These are phyloP conservation scores for Actinomortierella wolfii DNA, from an alignment of 371 early-diverging fungal genomes.

Conservation along the genomic window DNA sequence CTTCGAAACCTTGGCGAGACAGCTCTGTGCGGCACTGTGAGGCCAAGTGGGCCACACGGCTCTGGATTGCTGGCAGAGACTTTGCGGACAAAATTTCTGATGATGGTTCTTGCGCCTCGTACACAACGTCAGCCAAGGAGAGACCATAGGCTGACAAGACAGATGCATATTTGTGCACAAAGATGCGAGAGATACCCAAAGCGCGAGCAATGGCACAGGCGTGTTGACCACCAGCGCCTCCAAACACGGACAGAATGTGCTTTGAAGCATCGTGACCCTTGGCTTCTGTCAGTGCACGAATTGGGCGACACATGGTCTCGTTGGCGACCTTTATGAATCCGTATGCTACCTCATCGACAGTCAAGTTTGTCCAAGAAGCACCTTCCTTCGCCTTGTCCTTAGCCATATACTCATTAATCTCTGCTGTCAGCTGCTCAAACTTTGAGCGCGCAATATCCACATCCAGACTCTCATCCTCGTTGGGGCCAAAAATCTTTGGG, in stretches of 20 bases:
- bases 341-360: slow-evolving; percentile 85
- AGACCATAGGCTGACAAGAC: slow-evolving; percentile 95
- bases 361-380: slow-evolving; percentile 48
- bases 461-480: slow-evolving; percentile 85
- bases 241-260: slow-evolving; percentile 92
- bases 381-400: slow-evolving; percentile 45
- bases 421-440: slow-evolving; percentile 66
- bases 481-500: slow-evolving; percentile 94
- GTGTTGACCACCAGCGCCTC: slow-evolving; percentile 94
- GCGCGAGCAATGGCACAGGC: slow-evolving; percentile 93
- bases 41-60: slow-evolving; percentile 56
- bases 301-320: slow-evolving; percentile 95
- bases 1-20: slow-evolving; percentile 70
- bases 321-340: slow-evolving; percentile 96
- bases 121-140: slow-evolving; percentile 89
- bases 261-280: slow-evolving; percentile 88
- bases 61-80: slow-evolving; percentile 50
- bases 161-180: slow-evolving; percentile 86
- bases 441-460: slow-evolving; percentile 61
- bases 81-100: slow-evolving; percentile 46
- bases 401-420: slow-evolving; percentile 61
- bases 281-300: slow-evolving; percentile 92
- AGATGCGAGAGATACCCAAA: slow-evolving; percentile 82
- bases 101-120: slow-evolving; percentile 89
- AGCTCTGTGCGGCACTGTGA: slow-evolving; percentile 53